Conservation (phyloP, 2,329 filamentous ascomycete species). For the Rutstroemia sp. region DNA sequence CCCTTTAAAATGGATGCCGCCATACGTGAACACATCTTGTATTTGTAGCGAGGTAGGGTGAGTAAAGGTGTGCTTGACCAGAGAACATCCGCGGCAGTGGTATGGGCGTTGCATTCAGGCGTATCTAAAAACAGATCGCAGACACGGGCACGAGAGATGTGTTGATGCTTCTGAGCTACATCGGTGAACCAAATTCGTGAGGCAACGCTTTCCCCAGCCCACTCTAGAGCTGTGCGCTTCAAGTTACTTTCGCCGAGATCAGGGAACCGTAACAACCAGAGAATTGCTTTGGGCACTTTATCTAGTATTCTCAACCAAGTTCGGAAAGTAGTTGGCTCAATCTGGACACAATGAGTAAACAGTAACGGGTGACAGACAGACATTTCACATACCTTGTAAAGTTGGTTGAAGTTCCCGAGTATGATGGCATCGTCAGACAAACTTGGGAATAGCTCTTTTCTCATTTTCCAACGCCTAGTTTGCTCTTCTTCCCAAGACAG, state of each 20-base stretch:
- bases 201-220: constrained; percentile 82
- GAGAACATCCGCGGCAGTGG: constrained; percentile 89
- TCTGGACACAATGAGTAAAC: constrained; percentile 43
- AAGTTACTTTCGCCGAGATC: constrained; percentile 87
- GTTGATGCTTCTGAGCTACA: constrained; percentile 88
- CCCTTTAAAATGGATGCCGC: constrained; percentile 90
- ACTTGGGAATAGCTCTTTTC: constrained; percentile 81
- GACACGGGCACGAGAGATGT: constrained; percentile 85
- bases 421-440: constrained; percentile 81
- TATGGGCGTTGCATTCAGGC: constrained; percentile 96
- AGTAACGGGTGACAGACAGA: neutral
- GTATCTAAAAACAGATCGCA: constrained; percentile 96
- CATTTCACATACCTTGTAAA: constrained; percentile 73
- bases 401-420: constrained; percentile 94
- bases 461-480: constrained; percentile 78
- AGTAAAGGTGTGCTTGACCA: constrained; percentile 94
- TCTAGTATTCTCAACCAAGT: constrained; percentile 90
- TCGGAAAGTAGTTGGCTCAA: constrained; percentile 93
- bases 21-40: constrained; percentile 99
- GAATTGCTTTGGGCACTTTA: constrained; percentile 74
- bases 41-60: constrained; percentile 83
- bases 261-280: constrained; percentile 96
- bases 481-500: constrained; percentile 82
- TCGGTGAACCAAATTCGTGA: constrained; percentile 90
- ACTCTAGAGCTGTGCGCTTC: constrained; percentile 67